These are phyloP conservation scores for Mucor piriformis DNA, from an alignment of 371 early-diverging fungal genomes.

Conservation along the genomic window DNA sequence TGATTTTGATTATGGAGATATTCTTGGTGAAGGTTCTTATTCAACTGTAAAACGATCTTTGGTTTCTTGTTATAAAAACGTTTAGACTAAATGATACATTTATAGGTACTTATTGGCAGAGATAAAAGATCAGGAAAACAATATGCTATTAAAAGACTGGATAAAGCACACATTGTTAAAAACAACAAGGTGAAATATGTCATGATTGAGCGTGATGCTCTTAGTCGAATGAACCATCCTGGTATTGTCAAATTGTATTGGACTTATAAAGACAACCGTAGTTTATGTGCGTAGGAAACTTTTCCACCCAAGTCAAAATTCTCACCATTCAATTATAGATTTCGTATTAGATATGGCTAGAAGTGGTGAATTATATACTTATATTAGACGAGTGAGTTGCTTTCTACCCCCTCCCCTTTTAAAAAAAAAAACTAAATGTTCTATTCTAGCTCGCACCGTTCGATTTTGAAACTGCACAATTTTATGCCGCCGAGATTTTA, in stretches of 20 bases:
- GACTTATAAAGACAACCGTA: constrained; percentile 91
- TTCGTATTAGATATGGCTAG: constrained; percentile 89
- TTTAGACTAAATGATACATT: neutral
- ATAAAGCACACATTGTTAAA: constrained; percentile 91
- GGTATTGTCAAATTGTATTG: constrained; percentile 90
- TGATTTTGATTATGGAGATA: constrained; percentile 86
- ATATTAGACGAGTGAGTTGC: constrained; percentile 63
- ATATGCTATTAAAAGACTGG: constrained; percentile 93
- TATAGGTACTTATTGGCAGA: constrained; percentile 69
- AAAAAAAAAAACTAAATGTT: neutral
- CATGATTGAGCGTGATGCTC: constrained; percentile 87
- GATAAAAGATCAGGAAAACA: constrained; percentile 67
- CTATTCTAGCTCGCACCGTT: constrained; percentile 67
- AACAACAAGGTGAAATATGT: constrained; percentile 96
- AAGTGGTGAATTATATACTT: constrained; percentile 90
- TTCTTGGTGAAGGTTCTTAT: constrained; percentile 94
- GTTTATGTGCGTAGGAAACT: constrained; percentile 84
- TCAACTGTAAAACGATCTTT: constrained; percentile 74
- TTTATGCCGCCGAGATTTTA: constrained; percentile 91
- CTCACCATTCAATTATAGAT: constrained; percentile 46
- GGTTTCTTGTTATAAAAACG: neutral
- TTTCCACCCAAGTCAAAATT: too few species aligned
- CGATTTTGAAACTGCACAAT: constrained; percentile 67
- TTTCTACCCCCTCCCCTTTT: neutral
- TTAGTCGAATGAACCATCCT: constrained; percentile 85